Evolutionary conservation across 176 grass and related monocot genomes (phyloP), one percentile per base, ranked within the genome.

Genomic region (Carex littledalei): DNA sequence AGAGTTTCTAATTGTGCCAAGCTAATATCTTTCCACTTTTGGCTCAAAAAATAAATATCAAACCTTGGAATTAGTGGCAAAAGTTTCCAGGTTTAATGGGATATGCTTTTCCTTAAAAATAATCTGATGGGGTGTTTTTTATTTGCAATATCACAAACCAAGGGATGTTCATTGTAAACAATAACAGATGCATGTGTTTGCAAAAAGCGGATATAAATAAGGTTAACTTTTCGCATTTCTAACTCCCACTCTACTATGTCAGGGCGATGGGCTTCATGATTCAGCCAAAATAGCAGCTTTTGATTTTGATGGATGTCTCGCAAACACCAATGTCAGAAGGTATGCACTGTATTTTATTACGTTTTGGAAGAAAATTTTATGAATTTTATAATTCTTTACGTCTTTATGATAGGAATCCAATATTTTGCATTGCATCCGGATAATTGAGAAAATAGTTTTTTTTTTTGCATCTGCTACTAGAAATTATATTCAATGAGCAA

Each of bases 281-380:
- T 98, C 95, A 63, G 78, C 91, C 41, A 98, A 94, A 81, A 92
- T 98, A 89, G 95, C 95, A 85, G 95, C 93, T 45, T 98, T 98
- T 89, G 95, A 98, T 95, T 98, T 98, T 78, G 95, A 98, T 57
- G 93, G 89, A 2, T 98, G 93, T 68, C 95, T 98, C 61, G 95
- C 86, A 8, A 93, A 92, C 52, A 98, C 95, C 18, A 81, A 68
- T 78, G 89, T 98, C 60, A 98, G 57, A 88, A 94, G 72, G 95
- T 98, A 93, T 82, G 56, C 15, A 3, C 20, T 52, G 6, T 78
- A 2, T 63, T 53, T 54, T 17, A 76, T 18, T 56, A 3, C 12
- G 52, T 18, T 78, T 17, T 35, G 3, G 21, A 32, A 78, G 49
- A 78, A 70, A 78, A 5, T 57, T 17, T 32, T 17, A 31, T 78